Evolutionary conservation across 441 rosid species (phyloP).

Genomic region (Geranium incanum): DNA sequence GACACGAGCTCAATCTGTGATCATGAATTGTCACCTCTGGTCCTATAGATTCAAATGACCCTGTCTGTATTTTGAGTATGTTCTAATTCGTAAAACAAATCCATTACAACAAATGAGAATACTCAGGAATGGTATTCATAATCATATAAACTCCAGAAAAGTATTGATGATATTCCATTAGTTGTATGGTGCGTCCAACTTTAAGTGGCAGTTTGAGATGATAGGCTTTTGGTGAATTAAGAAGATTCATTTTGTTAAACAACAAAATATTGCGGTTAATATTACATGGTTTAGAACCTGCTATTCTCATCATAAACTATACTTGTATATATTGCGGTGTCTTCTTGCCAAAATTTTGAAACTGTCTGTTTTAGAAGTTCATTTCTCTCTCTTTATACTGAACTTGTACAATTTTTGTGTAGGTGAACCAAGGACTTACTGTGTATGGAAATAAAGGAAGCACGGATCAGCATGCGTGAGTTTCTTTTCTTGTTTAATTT

Average conservation of each 20-base stretch:
- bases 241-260: not conserved
- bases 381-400: not conserved
- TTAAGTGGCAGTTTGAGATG: not conserved
- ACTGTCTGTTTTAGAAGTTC: not conserved
- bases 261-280: not conserved
- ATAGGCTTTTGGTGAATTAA: not conserved
- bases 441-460: constrained; percentile 99
- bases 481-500: constrained; percentile 15
- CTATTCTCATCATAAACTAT: not conserved
- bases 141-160: not conserved
- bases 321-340: not conserved
- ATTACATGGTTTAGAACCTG: not conserved
- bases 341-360: not conserved
- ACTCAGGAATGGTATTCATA: not conserved
- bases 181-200: not conserved
- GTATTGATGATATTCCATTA: not conserved
- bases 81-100: not conserved
- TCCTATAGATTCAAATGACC: not conserved
- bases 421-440: constrained; percentile 87
- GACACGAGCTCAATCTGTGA: too few species aligned
- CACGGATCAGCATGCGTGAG: constrained; percentile 99
- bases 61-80: not conserved
- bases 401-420: constrained; percentile 4
- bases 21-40: too few species aligned
- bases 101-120: not conserved